phyloP scores from a whole-genome alignment of 2,329 filamentous ascomycete species.

The Emericellopsis cladophorae region DNA sequence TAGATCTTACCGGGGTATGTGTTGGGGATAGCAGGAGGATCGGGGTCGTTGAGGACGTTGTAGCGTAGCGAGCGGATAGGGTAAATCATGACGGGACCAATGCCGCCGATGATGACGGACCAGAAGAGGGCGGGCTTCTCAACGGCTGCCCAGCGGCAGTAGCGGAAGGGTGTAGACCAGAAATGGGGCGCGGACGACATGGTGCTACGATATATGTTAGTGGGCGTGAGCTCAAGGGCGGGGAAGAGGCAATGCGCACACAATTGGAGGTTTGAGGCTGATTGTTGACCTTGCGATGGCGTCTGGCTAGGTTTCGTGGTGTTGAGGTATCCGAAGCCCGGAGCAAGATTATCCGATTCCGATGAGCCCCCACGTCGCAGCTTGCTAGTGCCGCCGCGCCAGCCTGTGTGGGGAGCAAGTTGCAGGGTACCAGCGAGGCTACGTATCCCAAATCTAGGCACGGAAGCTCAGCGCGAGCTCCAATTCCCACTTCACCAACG shows the following conservation, averaged over 20 bases:
- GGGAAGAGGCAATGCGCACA: neutral
- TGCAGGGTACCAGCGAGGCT: slow-evolving; percentile 13
- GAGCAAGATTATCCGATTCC: neutral
- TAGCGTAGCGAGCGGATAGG: slow-evolving; percentile 62
- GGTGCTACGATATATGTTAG: slow-evolving; percentile 9
- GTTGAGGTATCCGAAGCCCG: neutral
- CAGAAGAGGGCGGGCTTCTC: slow-evolving; percentile 89
- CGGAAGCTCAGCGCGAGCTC: neutral
- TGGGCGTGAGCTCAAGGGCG: neutral
- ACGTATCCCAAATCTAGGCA: slow-evolving; percentile 20
- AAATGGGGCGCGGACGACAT: slow-evolving; percentile 63
- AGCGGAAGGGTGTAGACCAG: slow-evolving; percentile 72
- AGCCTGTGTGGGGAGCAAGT: neutral
- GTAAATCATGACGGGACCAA: slow-evolving; percentile 59
- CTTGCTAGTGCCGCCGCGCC: neutral
- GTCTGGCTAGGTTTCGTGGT: neutral
- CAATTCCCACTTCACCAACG: neutral
- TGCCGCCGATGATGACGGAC: slow-evolving; percentile 60
- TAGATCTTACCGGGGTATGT: slow-evolving; percentile 81
- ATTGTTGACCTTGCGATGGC: neutral
- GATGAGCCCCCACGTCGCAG: neutral
- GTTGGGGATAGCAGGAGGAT: slow-evolving; percentile 58
- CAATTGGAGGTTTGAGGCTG: neutral
- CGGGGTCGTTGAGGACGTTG: slow-evolving; percentile 58
- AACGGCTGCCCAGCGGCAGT: slow-evolving; percentile 77